Evolutionary conservation across 495 filamentous ascomycete genomes (phyloP), one percentile per base, ranked within the genome.

Genomic region (Aspergillus carlsbadensis): DNA sequence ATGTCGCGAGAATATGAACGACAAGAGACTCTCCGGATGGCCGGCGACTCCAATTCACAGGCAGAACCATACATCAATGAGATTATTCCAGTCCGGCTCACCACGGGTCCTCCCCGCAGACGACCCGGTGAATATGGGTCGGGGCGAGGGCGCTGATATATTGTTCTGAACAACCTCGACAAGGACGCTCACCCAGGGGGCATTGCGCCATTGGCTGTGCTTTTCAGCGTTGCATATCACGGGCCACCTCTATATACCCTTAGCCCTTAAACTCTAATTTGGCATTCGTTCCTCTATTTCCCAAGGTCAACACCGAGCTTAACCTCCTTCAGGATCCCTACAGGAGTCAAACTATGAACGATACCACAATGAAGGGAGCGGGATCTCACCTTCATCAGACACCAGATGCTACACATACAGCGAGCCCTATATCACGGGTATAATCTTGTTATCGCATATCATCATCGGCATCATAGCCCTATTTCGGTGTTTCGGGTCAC

Each of bases 1-100:
- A 73, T 82, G 68, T 81, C 78, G 11, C 60, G 73, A 41, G 76
- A 81, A 57, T 82, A 82, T 58, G 79, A 82, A 64, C 71, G 66
- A 29, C 75, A 81, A 52, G 78, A 79, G 56, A 74, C 79, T 6
- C 62, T 74, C 31, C 72, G 78, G 11, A 82, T 82, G 79, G 57
- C 70, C 10, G 66, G 63, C 18, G 67, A 73, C 14, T 61, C 64
- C 8, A 57, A 56, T 8, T 50, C 62, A 24, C 56, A 70, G 7
- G 51, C 67, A 33, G 75, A 81, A 52, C 70, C 73, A 0, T 82
- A 78, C 57, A 80, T 82, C 64, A 81, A 81, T 58, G 71, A 77
- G 37, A 72, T 78, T 26, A 75, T 82, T 26, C 74, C 67, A 0
- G 72, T 81, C 34, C 65, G 69, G 42, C 52, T 52, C 13, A 49